Percentiles rank a stretch among this genome's conserved stretches.
Conservation (phyloP, 208 protist species). For the Leishmania mexicana region DNA sequence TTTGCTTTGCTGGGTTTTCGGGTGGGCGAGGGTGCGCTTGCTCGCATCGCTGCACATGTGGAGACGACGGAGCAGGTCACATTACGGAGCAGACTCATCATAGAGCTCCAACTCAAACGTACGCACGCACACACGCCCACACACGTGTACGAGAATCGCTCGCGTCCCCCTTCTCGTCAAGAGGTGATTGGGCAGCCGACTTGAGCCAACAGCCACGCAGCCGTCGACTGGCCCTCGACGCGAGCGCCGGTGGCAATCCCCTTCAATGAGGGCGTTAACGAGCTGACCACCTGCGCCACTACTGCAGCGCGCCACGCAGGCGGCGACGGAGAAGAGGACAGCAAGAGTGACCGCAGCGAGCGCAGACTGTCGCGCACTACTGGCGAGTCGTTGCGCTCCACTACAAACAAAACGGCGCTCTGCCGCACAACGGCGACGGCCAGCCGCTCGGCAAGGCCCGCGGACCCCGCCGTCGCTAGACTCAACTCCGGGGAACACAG, state of each 20-base stretch:
- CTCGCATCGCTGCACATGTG: too few relatives aligned
- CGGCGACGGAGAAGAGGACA: background rate
- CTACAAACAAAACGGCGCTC: slow-evolving; percentile 22
- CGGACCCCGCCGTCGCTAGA: background rate
- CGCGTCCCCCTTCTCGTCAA: background rate
- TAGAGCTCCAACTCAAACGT: too few relatives aligned
- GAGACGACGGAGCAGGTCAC: background rate
- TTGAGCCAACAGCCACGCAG: slow-evolving; percentile 23
- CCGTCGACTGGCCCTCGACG: slow-evolving; percentile 29
- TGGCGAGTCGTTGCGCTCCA: slow-evolving; percentile 21
- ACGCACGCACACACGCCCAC: background rate
- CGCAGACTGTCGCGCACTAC: slow-evolving; percentile 20
- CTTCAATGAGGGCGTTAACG: slow-evolving; percentile 23
- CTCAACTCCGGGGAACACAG: slow-evolving; percentile 8
- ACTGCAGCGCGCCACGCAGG: slow-evolving; percentile 12
- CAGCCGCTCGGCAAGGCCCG: slow-evolving; percentile 4
- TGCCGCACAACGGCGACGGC: slow-evolving; percentile 26
- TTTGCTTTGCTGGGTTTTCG: background rate
- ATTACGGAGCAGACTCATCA: background rate
- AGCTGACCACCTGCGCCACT: slow-evolving; percentile 13
- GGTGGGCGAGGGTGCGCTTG: background rate
- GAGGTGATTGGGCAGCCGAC: slow-evolving; percentile 2
- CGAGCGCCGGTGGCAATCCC: slow-evolving; percentile 29
- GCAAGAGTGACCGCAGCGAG: slow-evolving; percentile 23
- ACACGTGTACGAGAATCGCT: background rate